Evolutionary conservation across 768 basidiomycete species (phyloP).

Genomic region (Tylopilus intermedius): DNA sequence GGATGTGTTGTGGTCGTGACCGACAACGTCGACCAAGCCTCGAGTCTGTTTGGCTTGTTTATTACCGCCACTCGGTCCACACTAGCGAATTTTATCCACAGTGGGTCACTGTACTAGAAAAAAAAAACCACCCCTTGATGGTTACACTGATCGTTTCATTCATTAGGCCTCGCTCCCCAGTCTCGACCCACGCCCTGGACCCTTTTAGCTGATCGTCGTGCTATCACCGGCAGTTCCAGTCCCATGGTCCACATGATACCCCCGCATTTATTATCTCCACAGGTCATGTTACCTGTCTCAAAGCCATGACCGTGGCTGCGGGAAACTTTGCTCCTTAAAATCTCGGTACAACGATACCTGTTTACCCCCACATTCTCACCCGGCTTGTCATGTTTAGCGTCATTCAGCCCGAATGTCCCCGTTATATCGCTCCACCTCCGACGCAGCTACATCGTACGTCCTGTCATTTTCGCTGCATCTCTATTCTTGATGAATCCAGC

Average conservation of each 20-base stretch:
- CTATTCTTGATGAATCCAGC: slow-evolving; percentile 22
- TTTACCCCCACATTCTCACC: not conserved
- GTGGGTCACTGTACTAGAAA: not conserved
- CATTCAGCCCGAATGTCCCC: slow-evolving; percentile 32
- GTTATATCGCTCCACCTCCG: slow-evolving; percentile 28
- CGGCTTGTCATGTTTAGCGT: slow-evolving; percentile 26
- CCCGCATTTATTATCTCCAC: not conserved
- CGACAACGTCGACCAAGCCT: slow-evolving; percentile 12
- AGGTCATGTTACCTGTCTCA: not conserved
- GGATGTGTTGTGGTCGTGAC: slow-evolving; percentile 16
- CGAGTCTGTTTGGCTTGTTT: slow-evolving; percentile 26
- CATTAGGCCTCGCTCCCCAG: not conserved
- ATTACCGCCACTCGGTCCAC: slow-evolving; percentile 14
- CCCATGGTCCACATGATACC: too few species aligned
- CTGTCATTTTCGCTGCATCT: not conserved
- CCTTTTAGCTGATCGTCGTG: not conserved
- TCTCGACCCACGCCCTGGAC: not conserved
- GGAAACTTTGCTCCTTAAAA: not conserved
- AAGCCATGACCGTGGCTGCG: too few species aligned
- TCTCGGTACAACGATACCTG: not conserved
- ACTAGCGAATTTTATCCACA: slow-evolving; percentile 17
- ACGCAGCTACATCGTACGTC: slow-evolving; percentile 34
- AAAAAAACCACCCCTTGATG: too few species aligned
- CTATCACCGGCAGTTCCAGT: not conserved
- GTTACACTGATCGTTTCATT: not conserved